Percentiles rank a stretch among this genome's conserved stretches.
phyloP scores from a whole-genome alignment of 2,329 filamentous ascomycete genomes.

The Aspergillus brunneoviolaceus region DNA sequence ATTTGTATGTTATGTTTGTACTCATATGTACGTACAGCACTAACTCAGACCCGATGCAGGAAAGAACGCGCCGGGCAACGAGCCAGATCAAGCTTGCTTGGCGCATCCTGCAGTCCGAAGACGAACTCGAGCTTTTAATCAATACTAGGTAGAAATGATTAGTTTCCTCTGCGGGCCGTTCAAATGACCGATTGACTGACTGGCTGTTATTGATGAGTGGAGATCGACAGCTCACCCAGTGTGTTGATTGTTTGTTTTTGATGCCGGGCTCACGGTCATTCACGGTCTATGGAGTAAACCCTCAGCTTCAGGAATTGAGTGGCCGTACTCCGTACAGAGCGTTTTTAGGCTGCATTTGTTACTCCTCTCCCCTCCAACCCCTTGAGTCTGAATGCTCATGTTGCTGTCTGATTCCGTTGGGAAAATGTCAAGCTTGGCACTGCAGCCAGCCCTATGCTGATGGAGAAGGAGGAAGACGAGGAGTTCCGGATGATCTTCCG shows the following conservation, averaged over 20 bases:
- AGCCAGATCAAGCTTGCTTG: constrained; percentile 11
- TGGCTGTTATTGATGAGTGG: background rate
- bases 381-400: too few relatives aligned
- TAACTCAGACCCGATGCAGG: too few relatives aligned
- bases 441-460: constrained; percentile 5
- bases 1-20: too few relatives aligned
- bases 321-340: too few relatives aligned
- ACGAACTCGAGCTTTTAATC: background rate
- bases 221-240: constrained; percentile 1
- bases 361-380: too few relatives aligned
- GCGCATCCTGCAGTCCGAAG: constrained; percentile 6
- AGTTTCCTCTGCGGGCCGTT: background rate
- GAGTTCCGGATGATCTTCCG: background rate
- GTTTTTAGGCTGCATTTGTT: too few relatives aligned
- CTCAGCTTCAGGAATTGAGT: too few relatives aligned
- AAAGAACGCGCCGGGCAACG: background rate
- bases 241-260: too few relatives aligned
- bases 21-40: too few relatives aligned
- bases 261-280: too few relatives aligned
- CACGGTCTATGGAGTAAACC: too few relatives aligned
- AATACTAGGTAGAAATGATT: background rate
- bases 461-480: background rate
- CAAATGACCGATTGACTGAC: background rate
- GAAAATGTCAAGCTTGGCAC: constrained; percentile 1
- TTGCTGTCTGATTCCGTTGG: background rate